Evolutionary conservation across 768 basidiomycete species (phyloP).

Genomic region (Boletellus sp.): DNA sequence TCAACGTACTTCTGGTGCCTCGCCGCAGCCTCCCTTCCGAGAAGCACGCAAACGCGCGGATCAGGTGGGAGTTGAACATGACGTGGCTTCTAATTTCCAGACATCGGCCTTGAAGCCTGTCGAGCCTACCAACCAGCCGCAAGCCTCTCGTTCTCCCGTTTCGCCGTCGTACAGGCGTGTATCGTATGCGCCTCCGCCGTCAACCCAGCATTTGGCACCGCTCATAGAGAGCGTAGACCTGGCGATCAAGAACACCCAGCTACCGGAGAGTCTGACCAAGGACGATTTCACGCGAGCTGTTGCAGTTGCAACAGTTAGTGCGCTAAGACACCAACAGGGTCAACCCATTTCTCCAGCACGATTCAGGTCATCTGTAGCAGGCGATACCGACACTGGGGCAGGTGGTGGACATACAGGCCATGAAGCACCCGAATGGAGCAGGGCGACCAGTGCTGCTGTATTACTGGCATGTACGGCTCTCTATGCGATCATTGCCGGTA

Average conservation of each 20-base stretch:
- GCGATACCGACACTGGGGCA: conserved; percentile 41
- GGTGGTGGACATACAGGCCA: conserved; percentile 71
- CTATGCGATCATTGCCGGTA: conserved; percentile 95
- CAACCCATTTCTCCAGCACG: conserved; percentile 47
- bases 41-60: conserved; percentile 46
- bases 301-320: conserved; percentile 90
- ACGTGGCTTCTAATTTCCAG: conserved; percentile 36
- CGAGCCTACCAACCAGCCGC: conserved; percentile 21
- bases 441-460: conserved; percentile 85
- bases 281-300: conserved; percentile 94
- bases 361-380: conserved; percentile 38
- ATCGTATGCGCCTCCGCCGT: conserved; percentile 47
- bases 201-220: conserved; percentile 48
- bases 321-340: conserved; percentile 77
- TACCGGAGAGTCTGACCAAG: conserved; percentile 65
- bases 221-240: conserved; percentile 76
- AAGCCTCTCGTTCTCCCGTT: conserved; percentile 22
- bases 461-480: conserved; percentile 84
- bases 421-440: conserved; percentile 95
- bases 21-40: conserved; percentile 10
- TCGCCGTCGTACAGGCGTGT: conserved; percentile 52
- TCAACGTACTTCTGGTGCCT: conserved; percentile 41
- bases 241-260: conserved; percentile 57
- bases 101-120: conserved; percentile 33
- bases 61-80: conserved; percentile 31